Base-by-base conservation (phyloP, 2,329 filamentous ascomycete species). In the Teratosphaeriaceae sp. region DNA sequence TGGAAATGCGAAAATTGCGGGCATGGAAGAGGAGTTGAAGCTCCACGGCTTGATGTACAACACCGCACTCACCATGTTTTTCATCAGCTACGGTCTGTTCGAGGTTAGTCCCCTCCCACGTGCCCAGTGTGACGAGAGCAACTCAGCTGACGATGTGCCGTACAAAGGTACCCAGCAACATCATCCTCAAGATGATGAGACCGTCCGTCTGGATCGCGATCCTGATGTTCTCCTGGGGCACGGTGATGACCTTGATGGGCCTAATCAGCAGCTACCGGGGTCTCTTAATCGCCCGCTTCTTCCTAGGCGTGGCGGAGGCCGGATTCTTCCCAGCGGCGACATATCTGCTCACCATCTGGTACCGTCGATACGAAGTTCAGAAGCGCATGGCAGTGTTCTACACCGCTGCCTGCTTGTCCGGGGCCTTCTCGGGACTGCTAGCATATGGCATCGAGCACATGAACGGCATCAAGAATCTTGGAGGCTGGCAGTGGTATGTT, bases 61-160 rank as follows among this genome's bases (percentile, higher is more conserved):
- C 2, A 78, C 75, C 0, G 76, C 78, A 0, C 54, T 84, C 22
- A 83, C 79, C 0, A 58, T 83, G 0, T 84, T 80, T 54, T 84
- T 84, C 49, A 64, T 68, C 42, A 44, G 65, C 2, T 41, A 41
- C 13, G 39, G 39, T 3, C 30, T 40, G 16, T 38, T 38, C 35
- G 66, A 69, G 49, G n/a, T n/a, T n/a, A n/a, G n/a, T n/a, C n/a
- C n/a, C n/a, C n/a, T n/a, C n/a, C n/a, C n/a, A n/a, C n/a, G n/a
- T n/a, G n/a, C n/a, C n/a, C n/a, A n/a, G n/a, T n/a, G n/a, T n/a
- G n/a, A n/a, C n/a, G n/a, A n/a, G n/a, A n/a, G n/a, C n/a, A n/a
- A n/a, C n/a, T n/a, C n/a, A n/a, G n/a, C n/a, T n/a, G n/a, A n/a
- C n/a, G n/a, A n/a, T n/a, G n/a, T n/a, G n/a, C n/a, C n/a, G n/a